Evolutionary conservation across 1,139 yeast species (phyloP).

Genomic region (Pichia inconspicua): DNA sequence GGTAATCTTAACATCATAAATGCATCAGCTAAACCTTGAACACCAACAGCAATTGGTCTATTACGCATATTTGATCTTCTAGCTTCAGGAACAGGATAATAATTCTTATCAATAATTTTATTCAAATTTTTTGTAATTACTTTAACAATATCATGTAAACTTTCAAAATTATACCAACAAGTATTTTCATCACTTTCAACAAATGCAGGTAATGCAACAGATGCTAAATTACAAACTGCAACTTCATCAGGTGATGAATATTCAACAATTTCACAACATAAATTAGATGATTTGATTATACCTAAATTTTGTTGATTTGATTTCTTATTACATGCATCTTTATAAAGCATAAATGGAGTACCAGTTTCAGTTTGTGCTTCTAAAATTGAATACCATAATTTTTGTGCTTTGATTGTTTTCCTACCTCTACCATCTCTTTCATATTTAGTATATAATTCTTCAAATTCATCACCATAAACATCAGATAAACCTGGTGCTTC

Average conservation of each 20-base stretch:
- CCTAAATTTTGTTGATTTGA: slow-evolving; percentile 56
- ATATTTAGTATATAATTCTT: slow-evolving; percentile 40
- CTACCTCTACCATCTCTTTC: slow-evolving; percentile 45
- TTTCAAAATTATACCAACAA: slow-evolving; percentile 45
- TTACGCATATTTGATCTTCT: slow-evolving; percentile 45
- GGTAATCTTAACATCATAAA: slow-evolving; percentile 51
- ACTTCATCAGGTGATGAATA: slow-evolving; percentile 51
- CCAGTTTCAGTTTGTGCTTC: slow-evolving; percentile 61
- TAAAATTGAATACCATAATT: slow-evolving; percentile 50
- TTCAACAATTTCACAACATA: slow-evolving; percentile 58
- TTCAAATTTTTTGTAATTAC: slow-evolving; percentile 49
- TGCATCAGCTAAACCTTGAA: slow-evolving; percentile 56
- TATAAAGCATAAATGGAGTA: slow-evolving; percentile 55
- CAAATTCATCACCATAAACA: slow-evolving; percentile 49
- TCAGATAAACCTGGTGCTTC: slow-evolving; percentile 52
- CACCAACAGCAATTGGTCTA: slow-evolving; percentile 58
- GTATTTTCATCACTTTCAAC: slow-evolving; percentile 36
- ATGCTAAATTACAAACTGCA: slow-evolving; percentile 56
- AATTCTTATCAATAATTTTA: slow-evolving; percentile 49
- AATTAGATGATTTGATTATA: slow-evolving; percentile 50
- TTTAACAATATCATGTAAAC: slow-evolving; percentile 47
- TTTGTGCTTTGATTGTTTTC: slow-evolving; percentile 47
- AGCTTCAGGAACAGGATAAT: slow-evolving; percentile 50
- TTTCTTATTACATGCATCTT: slow-evolving; percentile 52
- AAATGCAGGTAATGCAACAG: slow-evolving; percentile 51